Conservation (phyloP, 2,329 filamentous ascomycete genomes). For the Ophiostoma tasmaniense region DNA sequence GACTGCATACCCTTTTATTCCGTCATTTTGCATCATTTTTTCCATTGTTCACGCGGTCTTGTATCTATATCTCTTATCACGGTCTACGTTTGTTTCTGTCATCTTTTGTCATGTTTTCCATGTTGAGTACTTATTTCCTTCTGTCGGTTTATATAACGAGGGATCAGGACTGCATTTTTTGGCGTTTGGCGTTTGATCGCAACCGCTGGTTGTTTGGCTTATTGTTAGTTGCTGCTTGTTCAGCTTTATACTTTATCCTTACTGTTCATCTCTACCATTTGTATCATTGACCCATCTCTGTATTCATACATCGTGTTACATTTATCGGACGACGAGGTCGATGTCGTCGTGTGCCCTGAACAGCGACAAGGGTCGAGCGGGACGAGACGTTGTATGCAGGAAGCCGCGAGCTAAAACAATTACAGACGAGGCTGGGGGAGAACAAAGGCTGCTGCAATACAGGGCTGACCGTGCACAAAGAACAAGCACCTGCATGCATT, state of each 20-base stretch:
- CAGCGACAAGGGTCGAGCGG: neutral
- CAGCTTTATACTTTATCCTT: neutral
- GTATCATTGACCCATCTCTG: neutral
- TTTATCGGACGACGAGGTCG: neutral
- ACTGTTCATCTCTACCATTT: neutral
- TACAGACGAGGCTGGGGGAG: neutral
- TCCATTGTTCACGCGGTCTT: neutral
- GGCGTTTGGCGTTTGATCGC: neutral
- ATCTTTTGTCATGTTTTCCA: neutral
- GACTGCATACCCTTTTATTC: neutral
- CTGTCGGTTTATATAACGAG: constrained; percentile 2
- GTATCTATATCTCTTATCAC: neutral
- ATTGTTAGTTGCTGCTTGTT: neutral
- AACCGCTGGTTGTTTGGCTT: neutral
- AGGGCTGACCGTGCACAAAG: neutral
- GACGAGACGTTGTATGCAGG: neutral
- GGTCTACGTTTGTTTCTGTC: neutral
- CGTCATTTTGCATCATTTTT: neutral
- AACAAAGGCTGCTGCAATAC: neutral
- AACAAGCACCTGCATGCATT: neutral
- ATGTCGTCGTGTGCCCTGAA: neutral
- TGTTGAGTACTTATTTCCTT: neutral
- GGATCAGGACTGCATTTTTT: neutral
- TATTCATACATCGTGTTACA: neutral
- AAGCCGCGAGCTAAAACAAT: neutral